These are phyloP conservation scores for Oidiodendron maius DNA, from an alignment of 495 filamentous ascomycete species.

Conservation along the genomic window DNA sequence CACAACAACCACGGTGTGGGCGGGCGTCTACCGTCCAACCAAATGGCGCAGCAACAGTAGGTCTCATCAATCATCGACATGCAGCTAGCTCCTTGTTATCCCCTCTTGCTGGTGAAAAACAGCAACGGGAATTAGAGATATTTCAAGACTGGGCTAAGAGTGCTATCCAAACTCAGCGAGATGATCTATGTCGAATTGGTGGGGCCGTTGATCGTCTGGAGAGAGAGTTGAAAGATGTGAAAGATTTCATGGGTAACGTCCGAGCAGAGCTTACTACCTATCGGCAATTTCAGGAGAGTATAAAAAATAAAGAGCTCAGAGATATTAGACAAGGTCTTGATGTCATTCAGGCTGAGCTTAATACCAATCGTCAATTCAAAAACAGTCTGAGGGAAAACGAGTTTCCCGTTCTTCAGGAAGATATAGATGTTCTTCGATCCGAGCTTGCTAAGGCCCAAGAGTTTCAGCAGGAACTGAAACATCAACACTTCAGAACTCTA, in stretches of 20 bases:
- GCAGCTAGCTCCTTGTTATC: not conserved
- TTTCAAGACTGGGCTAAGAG: conserved; percentile 18
- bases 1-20: not conserved
- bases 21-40: not conserved
- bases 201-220: conserved; percentile 18
- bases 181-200: conserved; percentile 18
- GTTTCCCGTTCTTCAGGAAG: not conserved
- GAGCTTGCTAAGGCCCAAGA: not conserved
- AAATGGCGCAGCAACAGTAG: not conserved
- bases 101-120: not conserved
- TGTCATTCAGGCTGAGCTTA: not conserved
- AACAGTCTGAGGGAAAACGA: not conserved
- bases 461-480: not conserved
- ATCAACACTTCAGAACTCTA: not conserved
- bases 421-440: not conserved
- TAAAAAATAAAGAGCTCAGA: not conserved
- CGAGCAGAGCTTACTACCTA: conserved; percentile 3
- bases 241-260: conserved; percentile 17
- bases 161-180: conserved; percentile 13
- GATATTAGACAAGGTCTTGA: not conserved
- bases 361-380: not conserved
- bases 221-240: conserved; percentile 14
- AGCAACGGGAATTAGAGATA: not conserved
- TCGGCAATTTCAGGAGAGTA: not conserved
- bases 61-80: not conserved